phyloP scores from a whole-genome alignment of 495 filamentous ascomycete genomes.

The Penicillium verhagenii region DNA sequence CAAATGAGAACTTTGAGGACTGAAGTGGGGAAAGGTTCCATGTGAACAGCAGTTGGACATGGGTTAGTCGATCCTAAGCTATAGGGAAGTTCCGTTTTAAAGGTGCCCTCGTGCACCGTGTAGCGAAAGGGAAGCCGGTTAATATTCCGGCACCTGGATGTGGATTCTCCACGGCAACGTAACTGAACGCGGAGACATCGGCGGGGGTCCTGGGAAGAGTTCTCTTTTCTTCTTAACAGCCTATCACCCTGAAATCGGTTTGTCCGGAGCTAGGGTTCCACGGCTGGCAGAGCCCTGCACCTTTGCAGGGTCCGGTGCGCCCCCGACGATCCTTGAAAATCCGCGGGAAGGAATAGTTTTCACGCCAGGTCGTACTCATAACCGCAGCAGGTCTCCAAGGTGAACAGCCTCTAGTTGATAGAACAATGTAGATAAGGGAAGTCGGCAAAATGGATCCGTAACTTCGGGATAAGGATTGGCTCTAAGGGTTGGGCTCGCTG shows the following conservation, averaged over 20 bases:
- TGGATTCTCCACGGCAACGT: conserved; percentile 63
- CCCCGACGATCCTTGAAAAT: conserved; percentile 69
- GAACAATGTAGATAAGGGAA: conserved; percentile 68
- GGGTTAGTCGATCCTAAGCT: conserved; percentile 67
- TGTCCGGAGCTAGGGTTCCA: conserved; percentile 38
- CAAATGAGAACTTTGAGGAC: conserved; percentile 73
- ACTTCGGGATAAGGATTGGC: conserved; percentile 71
- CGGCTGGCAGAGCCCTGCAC: conserved; percentile 52
- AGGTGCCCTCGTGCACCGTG: conserved; percentile 56
- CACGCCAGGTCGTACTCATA: conserved; percentile 66
- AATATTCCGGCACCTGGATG: conserved; percentile 69
- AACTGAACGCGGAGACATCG: conserved; percentile 57
- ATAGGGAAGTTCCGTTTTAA: conserved; percentile 67
- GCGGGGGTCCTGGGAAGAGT: conserved; percentile 54
- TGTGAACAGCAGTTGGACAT: conserved; percentile 70
- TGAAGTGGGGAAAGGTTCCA: conserved; percentile 70
- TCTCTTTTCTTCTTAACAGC: conserved; percentile 28
- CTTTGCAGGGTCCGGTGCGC: conserved; percentile 64
- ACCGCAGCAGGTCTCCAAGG: conserved; percentile 72
- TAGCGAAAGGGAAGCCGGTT: conserved; percentile 69
- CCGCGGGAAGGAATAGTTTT: conserved; percentile 66
- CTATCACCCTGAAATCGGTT: conserved; percentile 57
- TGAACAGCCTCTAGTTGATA: conserved; percentile 74
- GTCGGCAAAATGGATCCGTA: conserved; percentile 72
- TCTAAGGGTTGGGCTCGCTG: conserved; percentile 56